Percentiles rank a stretch among this genome's conserved stretches.
Evolutionary conservation across 129 eudicot species (phyloP).

Genomic region (Chrysanthemum lavandulifolium): DNA sequence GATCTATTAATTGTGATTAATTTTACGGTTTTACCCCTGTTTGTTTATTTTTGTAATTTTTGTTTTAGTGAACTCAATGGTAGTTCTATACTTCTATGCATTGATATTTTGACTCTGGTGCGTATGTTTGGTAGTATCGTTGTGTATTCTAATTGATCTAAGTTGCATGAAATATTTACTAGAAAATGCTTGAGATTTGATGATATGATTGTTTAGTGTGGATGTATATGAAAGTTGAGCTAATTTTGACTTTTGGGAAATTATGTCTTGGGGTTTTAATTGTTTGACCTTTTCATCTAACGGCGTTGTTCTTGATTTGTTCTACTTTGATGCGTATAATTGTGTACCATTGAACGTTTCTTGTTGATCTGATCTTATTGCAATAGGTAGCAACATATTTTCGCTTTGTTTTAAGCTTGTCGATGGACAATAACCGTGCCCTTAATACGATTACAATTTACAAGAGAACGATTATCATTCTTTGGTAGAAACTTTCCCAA

Average conservation of each 20-base stretch:
- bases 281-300: neutral
- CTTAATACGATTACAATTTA: neutral
- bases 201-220: neutral
- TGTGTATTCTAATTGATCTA: too few species aligned
- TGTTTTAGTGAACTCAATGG: too few species aligned
- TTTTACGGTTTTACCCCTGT: neutral
- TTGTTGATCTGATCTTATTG: too few species aligned
- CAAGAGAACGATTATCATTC: neutral
- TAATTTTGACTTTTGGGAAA: neutral
- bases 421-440: too few species aligned
- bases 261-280: neutral
- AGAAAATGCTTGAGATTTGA: neutral
- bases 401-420: neutral
- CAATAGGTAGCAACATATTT: neutral
- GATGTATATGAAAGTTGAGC: neutral
- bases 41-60: too few species aligned
- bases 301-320: neutral
- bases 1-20: neutral
- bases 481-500: neutral
- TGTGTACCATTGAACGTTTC: too few species aligned
- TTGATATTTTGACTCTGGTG: neutral
- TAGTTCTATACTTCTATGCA: too few species aligned
- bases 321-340: neutral
- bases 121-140: too few species aligned
- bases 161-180: too few species aligned